Base-by-base conservation (phyloP, 306 rosid genomes). In the Chamaecrista fasciculata region DNA sequence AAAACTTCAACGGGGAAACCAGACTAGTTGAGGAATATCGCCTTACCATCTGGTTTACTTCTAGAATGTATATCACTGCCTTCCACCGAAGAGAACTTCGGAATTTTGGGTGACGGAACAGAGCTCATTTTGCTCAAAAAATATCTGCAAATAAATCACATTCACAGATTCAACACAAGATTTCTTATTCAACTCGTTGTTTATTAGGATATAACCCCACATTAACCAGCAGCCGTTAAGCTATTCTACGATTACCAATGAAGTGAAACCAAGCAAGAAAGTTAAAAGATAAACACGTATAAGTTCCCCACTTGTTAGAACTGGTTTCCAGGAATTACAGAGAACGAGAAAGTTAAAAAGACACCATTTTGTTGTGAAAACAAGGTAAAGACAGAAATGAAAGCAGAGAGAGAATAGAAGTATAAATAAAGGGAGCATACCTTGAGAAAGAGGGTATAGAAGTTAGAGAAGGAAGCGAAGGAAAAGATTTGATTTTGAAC, bases 51-150 rank as follows among this genome's bases (percentile, higher is more conserved):
- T 11, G 94, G 77, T 73, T 76, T 82, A n/a, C 58, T 76, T 61
- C 74, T 69, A 2, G 90, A 76, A 74, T 73, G 74, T 59, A 79
- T 74, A 66, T 72, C 86, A 51, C 70, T 69, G 37, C 59, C 87
- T 83, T 85, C 84, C n/a, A 85, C 82, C 10, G 96, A 76, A 66
- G 82, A 58, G 61, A 92, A 89, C 47, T 79, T 84, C 1, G 86
- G 95, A 72, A 1, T 25, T 15, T 61, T 62, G 6, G 68, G 77
- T 6, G 85, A 9, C 28, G 84, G 79, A n/a, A 39, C 55, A 8
- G 86, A 68, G 70, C 80, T 83, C 97, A 89, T 91, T 68, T 66
- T 85, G 37, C 77, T 76, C 29, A 6, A 3, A 43, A 63, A 65
- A 4, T 43, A 37, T 70, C 85, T 86, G 82, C 75, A 46, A 46